Evolutionary conservation across 306 rosid species (phyloP).

Genomic region (Glycine soja): DNA sequence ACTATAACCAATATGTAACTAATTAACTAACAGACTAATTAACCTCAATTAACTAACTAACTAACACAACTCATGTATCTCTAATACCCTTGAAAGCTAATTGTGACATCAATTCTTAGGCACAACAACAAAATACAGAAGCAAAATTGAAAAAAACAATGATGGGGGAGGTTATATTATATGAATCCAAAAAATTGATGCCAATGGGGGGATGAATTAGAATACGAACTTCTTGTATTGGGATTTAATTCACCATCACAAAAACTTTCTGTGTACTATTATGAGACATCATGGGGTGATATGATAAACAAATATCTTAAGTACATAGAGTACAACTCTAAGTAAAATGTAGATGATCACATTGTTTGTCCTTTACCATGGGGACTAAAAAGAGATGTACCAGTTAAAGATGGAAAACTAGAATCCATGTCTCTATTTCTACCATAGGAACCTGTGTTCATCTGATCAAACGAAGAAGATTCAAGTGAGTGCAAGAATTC

Average conservation of each 20-base stretch:
- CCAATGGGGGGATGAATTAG: background rate
- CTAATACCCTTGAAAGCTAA: background rate
- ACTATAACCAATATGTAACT: background rate
- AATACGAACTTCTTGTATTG: background rate
- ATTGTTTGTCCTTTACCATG: slow-evolving; percentile 47
- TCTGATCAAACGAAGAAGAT: slow-evolving; percentile 57
- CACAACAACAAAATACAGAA: background rate
- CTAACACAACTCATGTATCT: background rate
- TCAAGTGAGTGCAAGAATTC: slow-evolving; percentile 59
- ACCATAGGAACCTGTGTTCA: slow-evolving; percentile 44
- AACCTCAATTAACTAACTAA: background rate
- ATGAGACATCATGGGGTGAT: slow-evolving; percentile 10
- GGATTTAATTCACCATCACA: slow-evolving; percentile 1
- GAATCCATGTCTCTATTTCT: slow-evolving; percentile 45
- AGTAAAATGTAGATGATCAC: slow-evolving; percentile 14
- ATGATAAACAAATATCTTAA: background rate
- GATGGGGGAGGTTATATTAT: background rate
- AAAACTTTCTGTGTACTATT: background rate
- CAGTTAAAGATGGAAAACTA: slow-evolving; percentile 51
- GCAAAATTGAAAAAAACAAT: background rate
- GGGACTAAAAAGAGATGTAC: slow-evolving; percentile 53
- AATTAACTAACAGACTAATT: background rate
- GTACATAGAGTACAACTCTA: background rate
- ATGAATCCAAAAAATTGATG: slow-evolving; percentile 7
- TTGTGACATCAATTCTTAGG: background rate